Base-by-base conservation (phyloP, 345 rosid species). In the Camelina neglecta region DNA sequence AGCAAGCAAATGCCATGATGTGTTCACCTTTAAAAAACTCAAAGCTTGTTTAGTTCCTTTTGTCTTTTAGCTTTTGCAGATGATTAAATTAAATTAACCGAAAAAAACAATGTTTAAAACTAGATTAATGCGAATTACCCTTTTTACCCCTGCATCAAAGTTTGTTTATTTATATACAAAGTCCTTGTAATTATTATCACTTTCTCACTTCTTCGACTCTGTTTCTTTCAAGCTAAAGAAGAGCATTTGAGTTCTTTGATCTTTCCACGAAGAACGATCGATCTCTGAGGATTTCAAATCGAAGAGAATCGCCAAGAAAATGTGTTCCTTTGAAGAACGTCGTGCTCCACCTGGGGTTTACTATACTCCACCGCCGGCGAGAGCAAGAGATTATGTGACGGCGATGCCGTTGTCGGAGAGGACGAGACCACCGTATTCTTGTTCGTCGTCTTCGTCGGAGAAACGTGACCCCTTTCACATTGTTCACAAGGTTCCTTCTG, bases 401-500 rank as follows among this genome's bases (percentile, higher is more conserved):
- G 51, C 33, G 51, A 75, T 75, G 82, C 87, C 88, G 6, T 60
- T 84, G 86, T 80, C 91, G 5, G 94, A 87, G 85, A 81, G 83
- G 79, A 84, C 77, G 66, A 73, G 74, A 57, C 55, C 75, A 11
- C 75, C 84, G 21, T 16, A 6, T 18, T 18, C 24, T 50, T 50
- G 24, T 1, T 50, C 55, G 0, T 50, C 55, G 55, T 83, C 23
- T 21, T 21, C 89, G 0, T 59, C 69, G 35, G 68, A 76, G 73
- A 80, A 77, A 21, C 80, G 67, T 12, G 89, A 84, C 74, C 69
- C 79, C 6, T 89, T 87, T 48, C 94, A 89, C 82, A 85, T 82
- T 54, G 71, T 85, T 36, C 90, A 89, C 80, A 91, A 89, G 71
- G 97, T 91, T 16, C 97, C 97, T 10, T 74, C 87, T 16, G 88